Conservation (phyloP, 2,329 filamentous ascomycete species). For the Colletotrichum sp. region DNA sequence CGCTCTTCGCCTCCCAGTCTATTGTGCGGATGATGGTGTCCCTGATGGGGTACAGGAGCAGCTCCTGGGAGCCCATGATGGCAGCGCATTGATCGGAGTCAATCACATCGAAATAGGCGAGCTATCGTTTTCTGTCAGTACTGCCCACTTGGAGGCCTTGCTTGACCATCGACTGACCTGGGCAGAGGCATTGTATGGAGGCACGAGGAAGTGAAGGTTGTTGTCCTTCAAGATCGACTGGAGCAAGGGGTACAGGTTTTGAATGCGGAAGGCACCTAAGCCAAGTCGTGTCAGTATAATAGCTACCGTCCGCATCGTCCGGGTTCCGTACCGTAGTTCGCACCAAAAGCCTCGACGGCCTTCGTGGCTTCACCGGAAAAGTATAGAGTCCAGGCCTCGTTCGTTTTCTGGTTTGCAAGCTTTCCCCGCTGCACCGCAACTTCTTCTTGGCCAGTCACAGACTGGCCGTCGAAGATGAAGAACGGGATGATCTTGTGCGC, state of each 20-base stretch:
- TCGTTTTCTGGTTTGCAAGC: conserved; percentile 72
- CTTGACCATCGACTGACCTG: conserved; percentile 63
- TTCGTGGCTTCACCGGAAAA: conserved; percentile 78
- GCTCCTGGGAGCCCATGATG: conserved; percentile 83
- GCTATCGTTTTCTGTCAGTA: conserved; percentile 50
- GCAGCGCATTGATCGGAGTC: conserved; percentile 74
- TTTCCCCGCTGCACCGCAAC: conserved; percentile 68
- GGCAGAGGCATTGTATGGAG: conserved; percentile 86
- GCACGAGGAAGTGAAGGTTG: conserved; percentile 77
- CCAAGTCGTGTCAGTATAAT: not conserved
- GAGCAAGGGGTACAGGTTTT: conserved; percentile 78
- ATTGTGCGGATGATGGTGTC: conserved; percentile 72
- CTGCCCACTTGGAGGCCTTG: conserved; percentile 15
- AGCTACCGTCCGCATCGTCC: conserved; percentile 4
- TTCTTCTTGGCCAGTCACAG: conserved; percentile 77
- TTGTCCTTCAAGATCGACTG: conserved; percentile 75
- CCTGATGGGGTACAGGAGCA: conserved; percentile 84
- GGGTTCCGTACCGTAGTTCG: conserved; percentile 67
- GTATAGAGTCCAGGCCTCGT: conserved; percentile 87
- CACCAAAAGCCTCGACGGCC: conserved; percentile 85
- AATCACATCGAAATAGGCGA: conserved; percentile 77
- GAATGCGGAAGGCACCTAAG: conserved; percentile 72
- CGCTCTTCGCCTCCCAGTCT: conserved; percentile 72
- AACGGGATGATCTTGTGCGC: conserved; percentile 75
- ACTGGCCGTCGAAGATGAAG: conserved; percentile 92